Base-by-base conservation (phyloP, 2,329 filamentous ascomycete species). In the Blastomyces silverae region DNA sequence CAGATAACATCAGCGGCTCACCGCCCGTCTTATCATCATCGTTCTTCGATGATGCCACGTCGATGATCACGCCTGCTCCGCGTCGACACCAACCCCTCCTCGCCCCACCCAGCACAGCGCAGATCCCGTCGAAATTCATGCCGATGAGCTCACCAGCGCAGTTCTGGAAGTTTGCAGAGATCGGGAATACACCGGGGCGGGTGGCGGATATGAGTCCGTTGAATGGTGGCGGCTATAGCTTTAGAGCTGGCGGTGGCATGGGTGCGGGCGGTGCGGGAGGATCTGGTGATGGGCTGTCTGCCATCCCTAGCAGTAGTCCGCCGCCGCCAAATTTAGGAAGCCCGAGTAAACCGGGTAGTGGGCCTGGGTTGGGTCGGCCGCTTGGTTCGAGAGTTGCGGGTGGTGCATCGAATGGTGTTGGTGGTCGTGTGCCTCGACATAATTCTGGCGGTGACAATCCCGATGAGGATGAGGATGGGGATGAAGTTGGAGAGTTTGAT, bases 121-220 rank as follows among this genome's bases (percentile, higher is more conserved):
- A 80, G 64, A 76, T 80, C 20, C 80, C 80, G 1, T 81, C 79
- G 25, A 81, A 80, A 67, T 81, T 81, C 69, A 81, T 82, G 79
- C 79, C 79, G 4, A 79, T 81, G 73, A 81, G 79, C 66, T 81
- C 79, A 4, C 80, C 80, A 1, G 80, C 80, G 4, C 79, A 81
- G 55, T 82, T 81, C 69, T 82, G 80, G 80, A 81, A 80, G 64
- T 79, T 79, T 53, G 78, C 77, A 25, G 77, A 78, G 25, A 79
- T 81, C 63, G 78, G 77, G 15, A 79, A 77, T 67, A 80, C 78
- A 0, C 78, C 79, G n/a, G 78, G 76, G 4, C 71, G 74, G 15
- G 74, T 74, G 0, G 7, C 77, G 6, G 79, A 81, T 62, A 78
- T 80, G 71, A 81, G 79, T 64, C 80, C 80, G 4, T 67, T 81